Evolutionary conservation across 352 stramenopile genomes (phyloP).

Genomic region (Aphanomyces cochlioides): DNA sequence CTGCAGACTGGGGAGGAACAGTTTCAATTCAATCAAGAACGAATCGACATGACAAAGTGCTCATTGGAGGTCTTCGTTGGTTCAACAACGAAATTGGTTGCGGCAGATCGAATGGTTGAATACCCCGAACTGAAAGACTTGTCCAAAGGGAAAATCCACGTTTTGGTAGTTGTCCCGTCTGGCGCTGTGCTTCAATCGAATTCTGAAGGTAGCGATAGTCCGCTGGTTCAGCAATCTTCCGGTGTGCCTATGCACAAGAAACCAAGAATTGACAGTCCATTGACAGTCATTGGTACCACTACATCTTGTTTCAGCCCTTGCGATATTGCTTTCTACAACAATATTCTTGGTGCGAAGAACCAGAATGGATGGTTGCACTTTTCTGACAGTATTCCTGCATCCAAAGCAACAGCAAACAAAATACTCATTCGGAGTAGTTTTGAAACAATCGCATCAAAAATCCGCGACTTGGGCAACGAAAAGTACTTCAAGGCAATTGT

Average conservation of each 20-base stretch:
- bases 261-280: too few species aligned
- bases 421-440: not conserved
- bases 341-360: not conserved
- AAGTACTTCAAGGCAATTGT: conserved; percentile 29
- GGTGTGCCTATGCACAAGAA: too few species aligned
- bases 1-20: not conserved
- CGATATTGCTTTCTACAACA: conserved; percentile 5
- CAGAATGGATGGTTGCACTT: conserved; percentile 1
- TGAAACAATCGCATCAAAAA: not conserved
- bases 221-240: too few species aligned
- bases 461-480: not conserved
- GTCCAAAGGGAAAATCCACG: not conserved
- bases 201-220: too few species aligned
- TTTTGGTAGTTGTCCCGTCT: not conserved
- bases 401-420: not conserved
- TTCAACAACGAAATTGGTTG: not conserved
- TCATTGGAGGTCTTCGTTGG: too few species aligned
- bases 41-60: too few species aligned
- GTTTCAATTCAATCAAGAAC: not conserved
- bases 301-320: not conserved
- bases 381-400: not conserved
- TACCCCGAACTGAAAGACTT: not conserved
- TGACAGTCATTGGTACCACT: not conserved
- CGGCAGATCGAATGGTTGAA: not conserved
- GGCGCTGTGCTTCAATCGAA: too few species aligned